phyloP scores from a whole-genome alignment of 2,329 filamentous ascomycete genomes.

The Aciculosporium take region DNA sequence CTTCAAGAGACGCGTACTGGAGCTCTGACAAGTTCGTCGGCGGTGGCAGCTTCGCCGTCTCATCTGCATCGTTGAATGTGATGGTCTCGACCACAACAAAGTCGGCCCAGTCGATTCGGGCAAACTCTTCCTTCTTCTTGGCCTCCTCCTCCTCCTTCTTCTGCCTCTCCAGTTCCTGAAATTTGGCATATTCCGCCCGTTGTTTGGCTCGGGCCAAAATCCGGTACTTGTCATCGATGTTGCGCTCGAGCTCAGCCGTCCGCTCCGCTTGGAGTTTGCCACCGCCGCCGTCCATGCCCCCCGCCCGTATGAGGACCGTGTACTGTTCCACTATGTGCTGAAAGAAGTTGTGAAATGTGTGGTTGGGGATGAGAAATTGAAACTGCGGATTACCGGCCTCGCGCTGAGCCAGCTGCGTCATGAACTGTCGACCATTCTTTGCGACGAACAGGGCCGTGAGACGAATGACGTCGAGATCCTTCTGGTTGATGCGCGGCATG shows the following conservation, averaged over 20 bases:
- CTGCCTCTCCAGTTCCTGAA: conserved; percentile 69
- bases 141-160: conserved; percentile 82
- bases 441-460: conserved; percentile 85
- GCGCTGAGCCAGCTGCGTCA: conserved; percentile 77
- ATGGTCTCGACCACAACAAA: conserved; percentile 95
- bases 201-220: conserved; percentile 69
- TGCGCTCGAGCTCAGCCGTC: conserved; percentile 57
- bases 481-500: conserved; percentile 93
- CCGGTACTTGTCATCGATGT: conserved; percentile 65
- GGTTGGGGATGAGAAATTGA: conserved; percentile 87
- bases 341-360: conserved; percentile 94
- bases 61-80: conserved; percentile 77
- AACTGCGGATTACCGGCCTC: conserved; percentile 90
- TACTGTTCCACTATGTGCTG: conserved; percentile 88
- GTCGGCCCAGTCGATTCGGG: conserved; percentile 94
- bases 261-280: conserved; percentile 59
- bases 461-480: conserved; percentile 63
- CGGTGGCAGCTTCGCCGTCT: conserved; percentile 70
- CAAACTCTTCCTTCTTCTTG: conserved; percentile 60
- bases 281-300: conserved; percentile 50
- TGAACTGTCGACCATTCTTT: conserved; percentile 81
- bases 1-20: conserved; percentile 86
- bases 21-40: conserved; percentile 83
- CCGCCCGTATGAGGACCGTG: conserved; percentile 56
- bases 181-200: conserved; percentile 75